Base-by-base conservation (phyloP, 73 alveolate genomes). In the Tetrahymena elliotti region DNA sequence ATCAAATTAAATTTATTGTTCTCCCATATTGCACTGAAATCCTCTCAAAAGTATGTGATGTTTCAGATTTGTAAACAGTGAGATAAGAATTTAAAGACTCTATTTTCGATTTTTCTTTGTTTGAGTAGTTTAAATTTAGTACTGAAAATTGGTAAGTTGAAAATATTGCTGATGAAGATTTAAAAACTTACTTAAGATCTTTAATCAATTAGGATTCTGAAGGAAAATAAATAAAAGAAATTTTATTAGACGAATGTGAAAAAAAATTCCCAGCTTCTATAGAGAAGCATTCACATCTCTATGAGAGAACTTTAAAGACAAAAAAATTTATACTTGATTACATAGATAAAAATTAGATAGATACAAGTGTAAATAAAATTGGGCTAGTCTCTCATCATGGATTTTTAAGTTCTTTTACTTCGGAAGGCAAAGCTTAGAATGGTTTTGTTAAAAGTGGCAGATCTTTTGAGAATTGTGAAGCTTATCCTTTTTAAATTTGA, bases 31-130 rank as follows among this genome's bases (percentile, higher is more conserved):
- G 93, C 35, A 53, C 94, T 8, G 98, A 96, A 83, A 82, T 47
- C 22, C 37, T 96, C 83, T 83, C 84, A 38, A 93, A 93, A n/a
- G 94, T 95, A 31, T 84, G 96, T 7, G 98, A 95, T 92, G 94
- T 96, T 53, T 94, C 98, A 22, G 37, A 84, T 27, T 84, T 68
- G 6, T 38, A 7, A 6, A 34, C 33, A 38, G 94, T 83, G 5
- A 54, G 34, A 31, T 33, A 93, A 18, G 94, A 93, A 53, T 95
- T 84, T 36, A 9, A 35, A n/a, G 95, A 84, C 36, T 22, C 33
- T 6, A 9, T 31, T 10, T 38, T 38, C 38, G 94, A 93, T 40
- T 34, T 93, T 15, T 53, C 34, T 33, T 4, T 95, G 38, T 93
- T 93, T 88, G 47, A 94, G 15, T 40, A 54, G 53, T 27, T 35